Evolutionary conservation across 257 asterid genomes (phyloP).

Genomic region (Plantago ovata): DNA sequence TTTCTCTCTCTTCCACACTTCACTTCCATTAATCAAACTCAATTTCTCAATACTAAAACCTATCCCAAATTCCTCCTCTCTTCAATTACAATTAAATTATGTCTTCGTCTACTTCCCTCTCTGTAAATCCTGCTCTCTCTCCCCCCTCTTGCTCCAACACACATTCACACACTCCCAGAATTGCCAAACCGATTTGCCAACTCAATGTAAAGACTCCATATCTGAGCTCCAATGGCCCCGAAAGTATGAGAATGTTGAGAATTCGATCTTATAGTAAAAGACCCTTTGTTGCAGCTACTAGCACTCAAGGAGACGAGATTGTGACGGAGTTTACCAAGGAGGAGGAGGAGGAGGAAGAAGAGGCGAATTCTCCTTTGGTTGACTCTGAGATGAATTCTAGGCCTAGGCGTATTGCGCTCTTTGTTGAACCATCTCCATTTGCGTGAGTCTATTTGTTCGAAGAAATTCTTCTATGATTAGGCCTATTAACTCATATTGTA

Average conservation of each 20-base stretch:
- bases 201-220: constrained; percentile 30
- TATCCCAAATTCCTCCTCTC: no score
- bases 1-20: background rate
- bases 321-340: constrained; percentile 27
- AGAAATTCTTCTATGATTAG: no score
- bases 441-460: constrained; percentile 61
- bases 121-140: constrained; percentile 26
- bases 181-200: constrained; percentile 32
- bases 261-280: constrained; percentile 17
- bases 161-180: constrained; percentile 21
- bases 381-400: constrained; percentile 53
- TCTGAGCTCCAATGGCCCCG: constrained; percentile 14
- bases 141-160: constrained; percentile 21
- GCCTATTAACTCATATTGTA: background rate
- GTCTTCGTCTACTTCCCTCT: constrained; percentile 46
- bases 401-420: constrained; percentile 91
- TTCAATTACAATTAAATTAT: no score
- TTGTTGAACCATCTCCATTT: constrained; percentile 99
- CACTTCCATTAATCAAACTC: background rate
- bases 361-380: constrained; percentile 56
- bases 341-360: constrained; percentile 36
- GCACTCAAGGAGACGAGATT: constrained; percentile 32
- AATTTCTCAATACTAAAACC: background rate
- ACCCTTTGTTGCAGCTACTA: constrained; percentile 33
- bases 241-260: constrained; percentile 23